These are phyloP conservation scores for Boletus huronensis DNA, from an alignment of 768 basidiomycete species.

Conservation along the genomic window DNA sequence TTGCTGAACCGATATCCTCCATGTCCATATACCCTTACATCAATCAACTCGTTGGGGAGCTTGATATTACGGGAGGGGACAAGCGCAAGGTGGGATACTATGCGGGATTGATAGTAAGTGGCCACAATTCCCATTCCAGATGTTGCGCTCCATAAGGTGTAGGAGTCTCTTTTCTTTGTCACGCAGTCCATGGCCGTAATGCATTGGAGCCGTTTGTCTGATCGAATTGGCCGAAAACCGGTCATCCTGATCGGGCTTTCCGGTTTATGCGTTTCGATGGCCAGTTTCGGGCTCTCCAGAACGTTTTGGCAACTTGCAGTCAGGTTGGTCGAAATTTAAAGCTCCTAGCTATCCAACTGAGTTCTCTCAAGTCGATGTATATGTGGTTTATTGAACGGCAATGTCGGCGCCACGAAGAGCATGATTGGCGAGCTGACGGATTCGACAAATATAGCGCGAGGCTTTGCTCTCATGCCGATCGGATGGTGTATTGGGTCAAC, in stretches of 20 bases:
- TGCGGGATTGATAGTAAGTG: slow-evolving; percentile 61
- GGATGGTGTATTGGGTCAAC: slow-evolving; percentile 33
- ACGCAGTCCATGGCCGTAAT: slow-evolving; percentile 67
- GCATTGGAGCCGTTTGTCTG: slow-evolving; percentile 71
- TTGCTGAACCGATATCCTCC: slow-evolving; percentile 36
- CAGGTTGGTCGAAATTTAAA: slow-evolving; percentile 25
- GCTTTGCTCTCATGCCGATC: slow-evolving; percentile 28
- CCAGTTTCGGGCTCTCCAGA: slow-evolving; percentile 64
- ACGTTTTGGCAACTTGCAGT: slow-evolving; percentile 60
- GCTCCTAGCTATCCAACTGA: not conserved
- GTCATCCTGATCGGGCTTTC: slow-evolving; percentile 63
- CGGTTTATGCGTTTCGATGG: slow-evolving; percentile 65
- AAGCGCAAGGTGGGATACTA: slow-evolving; percentile 50
- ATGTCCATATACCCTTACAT: slow-evolving; percentile 48
- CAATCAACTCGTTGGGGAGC: slow-evolving; percentile 38
- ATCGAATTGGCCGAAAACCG: slow-evolving; percentile 68
- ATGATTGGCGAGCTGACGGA: slow-evolving; percentile 66
- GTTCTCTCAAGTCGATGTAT: slow-evolving; percentile 25
- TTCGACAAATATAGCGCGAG: slow-evolving; percentile 29
- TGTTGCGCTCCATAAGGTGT: not conserved
- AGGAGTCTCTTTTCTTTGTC: slow-evolving; percentile 79
- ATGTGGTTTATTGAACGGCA: slow-evolving; percentile 33
- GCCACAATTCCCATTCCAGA: not conserved
- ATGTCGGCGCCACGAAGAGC: slow-evolving; percentile 46
- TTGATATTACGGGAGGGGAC: slow-evolving; percentile 26